These are phyloP conservation scores for Neoboletus subvelutipes DNA, from an alignment of 768 basidiomycete species.

Conservation along the genomic window DNA sequence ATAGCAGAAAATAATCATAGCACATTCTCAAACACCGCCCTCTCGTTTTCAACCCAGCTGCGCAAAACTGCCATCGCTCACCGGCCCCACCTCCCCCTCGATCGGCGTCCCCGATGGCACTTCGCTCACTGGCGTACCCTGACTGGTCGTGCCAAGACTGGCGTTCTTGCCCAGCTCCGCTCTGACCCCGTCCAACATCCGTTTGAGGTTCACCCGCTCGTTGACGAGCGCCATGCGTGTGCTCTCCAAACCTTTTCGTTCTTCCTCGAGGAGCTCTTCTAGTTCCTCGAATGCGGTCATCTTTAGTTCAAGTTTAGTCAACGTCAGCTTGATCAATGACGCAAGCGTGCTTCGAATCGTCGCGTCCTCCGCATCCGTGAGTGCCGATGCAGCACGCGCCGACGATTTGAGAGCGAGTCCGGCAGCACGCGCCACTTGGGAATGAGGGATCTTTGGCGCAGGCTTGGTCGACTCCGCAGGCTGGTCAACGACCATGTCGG, in stretches of 20 bases:
- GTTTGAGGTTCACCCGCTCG: slow-evolving; percentile 73
- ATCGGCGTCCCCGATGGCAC: slow-evolving; percentile 45
- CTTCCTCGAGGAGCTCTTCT: slow-evolving; percentile 89
- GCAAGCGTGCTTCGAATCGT: slow-evolving; percentile 80
- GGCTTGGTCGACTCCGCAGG: slow-evolving; percentile 30
- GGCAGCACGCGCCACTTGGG: slow-evolving; percentile 80
- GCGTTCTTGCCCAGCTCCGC: slow-evolving; percentile 59
- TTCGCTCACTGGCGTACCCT: slow-evolving; percentile 57
- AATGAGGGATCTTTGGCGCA: slow-evolving; percentile 52
- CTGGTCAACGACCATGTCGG: slow-evolving; percentile 52
- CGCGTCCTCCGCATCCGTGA: slow-evolving; percentile 80
- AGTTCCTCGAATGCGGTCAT: slow-evolving; percentile 93
- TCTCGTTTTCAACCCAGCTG: slow-evolving; percentile 41
- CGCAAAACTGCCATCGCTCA: slow-evolving; percentile 54
- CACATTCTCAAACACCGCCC: not conserved
- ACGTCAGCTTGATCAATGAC: slow-evolving; percentile 78
- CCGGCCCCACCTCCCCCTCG: slow-evolving; percentile 55
- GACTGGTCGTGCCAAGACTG: slow-evolving; percentile 55
- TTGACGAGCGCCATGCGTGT: slow-evolving; percentile 75
- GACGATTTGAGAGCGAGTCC: slow-evolving; percentile 87
- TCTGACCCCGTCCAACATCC: slow-evolving; percentile 66
- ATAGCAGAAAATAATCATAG: slow-evolving; percentile 31
- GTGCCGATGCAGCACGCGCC: slow-evolving; percentile 73
- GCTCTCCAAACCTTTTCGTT: slow-evolving; percentile 81
- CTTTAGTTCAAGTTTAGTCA: slow-evolving; percentile 91